These are phyloP conservation scores for Zalaria sp. DNA, from an alignment of 2,329 filamentous ascomycete species.

Conservation along the genomic window DNA sequence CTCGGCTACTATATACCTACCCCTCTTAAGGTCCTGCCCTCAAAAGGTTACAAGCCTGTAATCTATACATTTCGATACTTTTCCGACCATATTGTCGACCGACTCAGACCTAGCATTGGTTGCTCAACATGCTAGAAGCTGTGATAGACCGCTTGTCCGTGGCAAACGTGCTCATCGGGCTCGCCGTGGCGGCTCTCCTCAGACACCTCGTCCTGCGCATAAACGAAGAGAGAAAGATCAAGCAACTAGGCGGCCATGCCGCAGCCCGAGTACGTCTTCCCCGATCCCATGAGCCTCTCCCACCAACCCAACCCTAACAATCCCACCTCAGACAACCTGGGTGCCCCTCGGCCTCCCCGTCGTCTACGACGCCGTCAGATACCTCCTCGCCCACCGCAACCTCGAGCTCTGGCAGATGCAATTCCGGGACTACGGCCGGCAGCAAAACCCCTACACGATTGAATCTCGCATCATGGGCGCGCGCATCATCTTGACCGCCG, in stretches of 20 bases:
- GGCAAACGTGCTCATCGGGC: too few relatives aligned
- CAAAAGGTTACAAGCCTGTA: too few relatives aligned
- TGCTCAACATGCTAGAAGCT: too few relatives aligned
- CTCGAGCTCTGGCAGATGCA: conserved; percentile 46
- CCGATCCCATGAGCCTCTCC: too few relatives aligned
- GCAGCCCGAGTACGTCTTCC: conserved; percentile 12
- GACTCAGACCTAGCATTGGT: too few relatives aligned
- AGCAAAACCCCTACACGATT: conserved; percentile 37
- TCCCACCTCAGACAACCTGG: conserved; percentile 13
- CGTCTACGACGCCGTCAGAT: conserved; percentile 40
- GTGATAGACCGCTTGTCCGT: too few relatives aligned
- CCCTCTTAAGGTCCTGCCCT: too few relatives aligned
- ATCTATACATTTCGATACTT: too few relatives aligned
- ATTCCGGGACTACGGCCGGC: conserved; percentile 30
- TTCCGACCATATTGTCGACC: too few relatives aligned
- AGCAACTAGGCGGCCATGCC: conserved; percentile 30
- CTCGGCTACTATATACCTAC: too few relatives aligned
- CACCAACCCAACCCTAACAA: too few relatives aligned
- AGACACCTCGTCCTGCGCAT: conserved; percentile 10
- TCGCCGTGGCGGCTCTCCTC: too few relatives aligned
- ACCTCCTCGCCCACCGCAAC: conserved; percentile 35
- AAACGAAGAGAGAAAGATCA: conserved; percentile 22
- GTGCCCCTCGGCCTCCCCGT: conserved; percentile 47
- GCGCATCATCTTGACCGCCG: conserved; percentile 61
- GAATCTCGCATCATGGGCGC: conserved; percentile 42